Conservation (phyloP, 176 grass and related monocot species). For the Pharus latifolius region DNA sequence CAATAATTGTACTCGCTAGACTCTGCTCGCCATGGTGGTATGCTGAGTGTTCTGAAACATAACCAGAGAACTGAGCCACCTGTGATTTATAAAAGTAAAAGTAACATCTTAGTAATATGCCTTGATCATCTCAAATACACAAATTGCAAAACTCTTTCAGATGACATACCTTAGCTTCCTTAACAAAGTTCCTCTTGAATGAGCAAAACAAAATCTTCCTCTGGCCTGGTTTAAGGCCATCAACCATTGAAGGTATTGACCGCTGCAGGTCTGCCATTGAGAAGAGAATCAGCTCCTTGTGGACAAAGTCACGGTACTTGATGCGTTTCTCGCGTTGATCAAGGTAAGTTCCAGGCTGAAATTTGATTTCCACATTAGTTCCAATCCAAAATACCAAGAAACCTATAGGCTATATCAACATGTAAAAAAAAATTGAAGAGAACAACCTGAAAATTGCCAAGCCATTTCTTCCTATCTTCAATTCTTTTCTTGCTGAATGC, state of each 20-base stretch:
- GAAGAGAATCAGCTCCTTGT: constrained; percentile 87
- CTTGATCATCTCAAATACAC: neutral
- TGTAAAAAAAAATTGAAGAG: neutral
- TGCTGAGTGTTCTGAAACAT: constrained; percentile 88
- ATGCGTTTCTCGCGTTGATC: constrained; percentile 43
- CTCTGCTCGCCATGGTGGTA: constrained; percentile 86
- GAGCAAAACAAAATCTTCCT: constrained; percentile 89
- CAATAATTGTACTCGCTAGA: constrained; percentile 68
- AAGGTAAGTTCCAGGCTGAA: constrained; percentile 72
- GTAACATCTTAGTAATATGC: neutral
- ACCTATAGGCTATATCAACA: neutral
- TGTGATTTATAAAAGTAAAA: neutral
- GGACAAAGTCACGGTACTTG: constrained; percentile 90
- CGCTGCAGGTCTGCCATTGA: constrained; percentile 84
- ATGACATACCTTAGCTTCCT: constrained; percentile 58
- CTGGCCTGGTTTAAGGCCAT: constrained; percentile 79
- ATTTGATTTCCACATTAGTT: neutral
- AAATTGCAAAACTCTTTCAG: neutral
- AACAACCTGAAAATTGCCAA: constrained; percentile 60
- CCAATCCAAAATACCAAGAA: neutral
- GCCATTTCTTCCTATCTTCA: constrained; percentile 61
- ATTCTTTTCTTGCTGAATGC: constrained; percentile 95
- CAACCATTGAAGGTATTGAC: constrained; percentile 92
- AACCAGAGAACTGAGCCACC: constrained; percentile 92
- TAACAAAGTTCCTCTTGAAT: constrained; percentile 76